These are phyloP conservation scores for Termitomyces sp. DNA, from an alignment of 768 basidiomycete species.

Conservation along the genomic window DNA sequence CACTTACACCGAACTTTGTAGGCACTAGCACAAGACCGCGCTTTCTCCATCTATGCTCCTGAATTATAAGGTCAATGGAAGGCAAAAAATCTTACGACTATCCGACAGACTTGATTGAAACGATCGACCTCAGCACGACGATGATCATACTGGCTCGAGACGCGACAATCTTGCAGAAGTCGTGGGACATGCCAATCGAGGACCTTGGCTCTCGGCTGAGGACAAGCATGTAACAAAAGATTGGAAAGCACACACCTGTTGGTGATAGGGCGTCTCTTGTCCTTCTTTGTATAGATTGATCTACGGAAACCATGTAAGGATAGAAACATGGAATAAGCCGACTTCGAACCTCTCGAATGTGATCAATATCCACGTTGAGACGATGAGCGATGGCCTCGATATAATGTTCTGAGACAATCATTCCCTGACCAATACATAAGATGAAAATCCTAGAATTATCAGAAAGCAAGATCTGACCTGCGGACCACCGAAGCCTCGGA, in stretches of 20 bases:
- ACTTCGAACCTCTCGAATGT: slow-evolving; percentile 8
- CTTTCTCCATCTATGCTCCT: slow-evolving; percentile 14
- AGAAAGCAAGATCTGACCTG: background rate
- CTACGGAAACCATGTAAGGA: background rate
- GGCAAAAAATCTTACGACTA: background rate
- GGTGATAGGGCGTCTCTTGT: slow-evolving; percentile 13
- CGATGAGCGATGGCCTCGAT: slow-evolving; percentile 10
- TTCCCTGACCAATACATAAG: slow-evolving; percentile 1
- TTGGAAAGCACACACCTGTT: slow-evolving; percentile 1
- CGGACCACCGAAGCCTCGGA: slow-evolving; percentile 12
- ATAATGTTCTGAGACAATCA: slow-evolving; percentile 11
- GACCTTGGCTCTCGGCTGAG: background rate
- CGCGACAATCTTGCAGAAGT: slow-evolving; percentile 12
- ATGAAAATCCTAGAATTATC: background rate
- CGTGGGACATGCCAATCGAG: slow-evolving; percentile 15
- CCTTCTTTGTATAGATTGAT: slow-evolving; percentile 14
- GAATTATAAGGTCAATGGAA: background rate
- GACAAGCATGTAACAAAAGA: background rate
- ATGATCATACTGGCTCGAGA: slow-evolving; percentile 10
- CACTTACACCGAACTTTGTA: slow-evolving; percentile 12
- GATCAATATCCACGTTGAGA: slow-evolving; percentile 10
- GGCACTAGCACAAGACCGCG: slow-evolving; percentile 12
- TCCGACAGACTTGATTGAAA: slow-evolving; percentile 4
- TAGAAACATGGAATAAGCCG: background rate
- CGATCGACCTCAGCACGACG: slow-evolving; percentile 12